Conservation (phyloP, 352 stramenopile genomes). For the Phytophthora chlamydospora region DNA sequence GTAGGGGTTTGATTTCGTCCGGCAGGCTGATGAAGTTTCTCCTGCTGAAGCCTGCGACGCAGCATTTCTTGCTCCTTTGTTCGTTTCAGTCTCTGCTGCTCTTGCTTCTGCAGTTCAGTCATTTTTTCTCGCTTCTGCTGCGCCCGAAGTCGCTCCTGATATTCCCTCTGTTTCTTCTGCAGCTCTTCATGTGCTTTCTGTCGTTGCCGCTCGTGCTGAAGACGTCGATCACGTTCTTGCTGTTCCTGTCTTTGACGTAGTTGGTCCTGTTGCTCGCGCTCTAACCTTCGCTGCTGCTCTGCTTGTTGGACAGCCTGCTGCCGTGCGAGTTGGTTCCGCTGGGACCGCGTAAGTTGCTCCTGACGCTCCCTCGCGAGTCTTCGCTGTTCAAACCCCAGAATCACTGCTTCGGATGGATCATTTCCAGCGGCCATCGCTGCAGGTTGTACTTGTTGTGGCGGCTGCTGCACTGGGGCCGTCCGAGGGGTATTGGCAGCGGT, state of each 20-base stretch:
- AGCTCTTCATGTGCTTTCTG: slow-evolving; percentile 32
- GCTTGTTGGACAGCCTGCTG: slow-evolving; percentile 19
- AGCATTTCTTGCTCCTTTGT: slow-evolving; percentile 30
- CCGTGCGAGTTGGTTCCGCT: slow-evolving; percentile 12
- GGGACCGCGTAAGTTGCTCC: slow-evolving; percentile 16
- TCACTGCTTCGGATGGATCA: slow-evolving; percentile 30
- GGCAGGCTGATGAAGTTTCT: slow-evolving; percentile 10
- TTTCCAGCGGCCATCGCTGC: neutral
- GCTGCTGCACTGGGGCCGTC: neutral
- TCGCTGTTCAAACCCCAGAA: slow-evolving; percentile 38
- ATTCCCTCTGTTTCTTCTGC: slow-evolving; percentile 35
- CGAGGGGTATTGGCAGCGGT: slow-evolving; percentile 6
- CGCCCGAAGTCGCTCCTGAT: slow-evolving; percentile 29
- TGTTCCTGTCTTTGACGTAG: slow-evolving; percentile 3
- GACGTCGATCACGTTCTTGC: slow-evolving; percentile 20
- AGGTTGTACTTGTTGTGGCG: slow-evolving; percentile 1
- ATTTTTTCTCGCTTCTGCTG: slow-evolving; percentile 38
- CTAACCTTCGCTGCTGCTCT: slow-evolving; percentile 16
- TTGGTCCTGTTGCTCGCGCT: slow-evolving; percentile 17
- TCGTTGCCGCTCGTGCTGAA: slow-evolving; percentile 30
- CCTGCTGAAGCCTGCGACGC: slow-evolving; percentile 25
- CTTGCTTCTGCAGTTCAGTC: slow-evolving; percentile 19
- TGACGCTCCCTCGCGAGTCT: slow-evolving; percentile 36
- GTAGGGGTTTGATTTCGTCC: slow-evolving; percentile 5
- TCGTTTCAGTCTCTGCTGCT: slow-evolving; percentile 20